Evolutionary conservation across 1,284 basidiomycete species (phyloP).

Genomic region (Heterobasidion occidentale): DNA sequence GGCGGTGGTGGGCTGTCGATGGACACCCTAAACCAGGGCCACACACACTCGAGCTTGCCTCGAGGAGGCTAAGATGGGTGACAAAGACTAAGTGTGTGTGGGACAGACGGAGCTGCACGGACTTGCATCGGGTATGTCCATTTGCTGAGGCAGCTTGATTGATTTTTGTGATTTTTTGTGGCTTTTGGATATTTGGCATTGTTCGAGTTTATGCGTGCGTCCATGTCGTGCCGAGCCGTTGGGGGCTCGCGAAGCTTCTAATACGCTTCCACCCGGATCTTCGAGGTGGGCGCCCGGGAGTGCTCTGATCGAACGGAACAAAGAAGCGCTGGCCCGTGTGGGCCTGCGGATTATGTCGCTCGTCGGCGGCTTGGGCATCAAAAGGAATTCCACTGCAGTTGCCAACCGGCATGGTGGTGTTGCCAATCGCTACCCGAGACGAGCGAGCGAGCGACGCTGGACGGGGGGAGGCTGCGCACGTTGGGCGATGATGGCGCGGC

Average conservation of each 20-base stretch:
- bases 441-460: no score
- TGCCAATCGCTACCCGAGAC: no score
- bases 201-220: no score
- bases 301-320: not conserved
- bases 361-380: no score
- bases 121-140: not conserved
- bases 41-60: not conserved
- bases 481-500: no score
- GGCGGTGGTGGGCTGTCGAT: not conserved
- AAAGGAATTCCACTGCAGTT: no score
- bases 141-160: no score
- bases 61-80: not conserved
- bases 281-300: not conserved
- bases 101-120: not conserved
- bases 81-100: not conserved
- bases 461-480: no score
- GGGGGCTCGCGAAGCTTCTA: not conserved
- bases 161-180: no score
- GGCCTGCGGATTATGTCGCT: not conserved
- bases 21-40: not conserved
- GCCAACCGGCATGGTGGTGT: no score
- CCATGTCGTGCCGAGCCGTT: not conserved
- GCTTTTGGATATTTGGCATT: no score
- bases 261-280: conserved; percentile 1
- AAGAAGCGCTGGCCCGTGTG: not conserved